Conservation (phyloP, 371 early-diverging fungal genomes). For the Smittium mucronatum region DNA sequence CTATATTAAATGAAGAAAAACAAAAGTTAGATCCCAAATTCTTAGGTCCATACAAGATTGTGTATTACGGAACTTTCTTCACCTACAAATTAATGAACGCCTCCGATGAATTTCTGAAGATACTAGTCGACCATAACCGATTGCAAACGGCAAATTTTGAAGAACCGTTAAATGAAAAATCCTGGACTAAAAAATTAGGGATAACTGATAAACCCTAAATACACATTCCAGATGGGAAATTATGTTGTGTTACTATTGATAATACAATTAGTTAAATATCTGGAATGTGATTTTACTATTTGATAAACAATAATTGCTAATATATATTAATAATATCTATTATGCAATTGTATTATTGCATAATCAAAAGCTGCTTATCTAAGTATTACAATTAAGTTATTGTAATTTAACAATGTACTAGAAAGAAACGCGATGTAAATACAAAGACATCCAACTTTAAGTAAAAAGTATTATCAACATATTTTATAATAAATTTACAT, state of each 20-base stretch:
- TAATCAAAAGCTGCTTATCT: no score
- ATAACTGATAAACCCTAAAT: neutral
- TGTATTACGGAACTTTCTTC: neutral
- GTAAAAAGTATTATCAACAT: no score
- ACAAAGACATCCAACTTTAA: no score
- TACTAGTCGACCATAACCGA: slow-evolving; percentile 3
- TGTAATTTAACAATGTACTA: no score
- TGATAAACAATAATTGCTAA: no score
- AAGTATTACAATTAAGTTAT: no score
- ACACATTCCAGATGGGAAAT: neutral
- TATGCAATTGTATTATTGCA: no score
- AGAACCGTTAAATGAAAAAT: neutral
- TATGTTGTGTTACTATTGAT: no score
- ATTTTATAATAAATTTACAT: no score
- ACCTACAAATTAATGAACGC: neutral
- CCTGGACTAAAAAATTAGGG: neutral
- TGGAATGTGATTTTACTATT: no score
- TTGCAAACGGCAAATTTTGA: neutral
- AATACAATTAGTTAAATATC: neutral
- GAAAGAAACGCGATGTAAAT: no score
- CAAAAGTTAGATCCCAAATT: slow-evolving; percentile 1
- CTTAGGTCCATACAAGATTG: slow-evolving; percentile 1
- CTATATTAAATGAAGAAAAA: neutral
- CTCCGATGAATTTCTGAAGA: neutral
- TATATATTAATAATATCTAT: no score